Base-by-base conservation (phyloP, 2,329 filamentous ascomycete species). In the Ascosphaera aggregata region DNA sequence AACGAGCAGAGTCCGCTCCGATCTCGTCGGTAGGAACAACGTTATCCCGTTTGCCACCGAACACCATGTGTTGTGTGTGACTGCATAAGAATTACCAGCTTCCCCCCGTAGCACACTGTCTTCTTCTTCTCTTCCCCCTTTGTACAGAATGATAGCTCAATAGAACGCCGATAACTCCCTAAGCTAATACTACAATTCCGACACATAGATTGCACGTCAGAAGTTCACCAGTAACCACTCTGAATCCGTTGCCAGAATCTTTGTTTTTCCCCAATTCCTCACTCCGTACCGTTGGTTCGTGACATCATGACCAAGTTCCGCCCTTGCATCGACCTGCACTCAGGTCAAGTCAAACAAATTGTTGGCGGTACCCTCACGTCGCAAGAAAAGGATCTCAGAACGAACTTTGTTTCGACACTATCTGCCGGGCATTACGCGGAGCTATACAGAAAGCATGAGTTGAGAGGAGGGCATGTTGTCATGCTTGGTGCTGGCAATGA, bases 311-410 rank as follows among this genome's bases (percentile, higher is more conserved):
- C 89, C 2, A 74, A 76, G 48, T 98, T 98, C 54, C 70, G 89
- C 31, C 89, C 89, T 16, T 98, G 89, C 54, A 95, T 98, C 58
- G 89, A 98, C 61, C 71, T 98, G 39, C 89, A 98, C 58, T 77
- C 85, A n/a, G 89, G 89, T 11, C 77, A 86, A 54, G 89, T 98
- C 43, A 98, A 98, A 64, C 89, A 98, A 58, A 98, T 98, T 49
- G 85, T 98, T 32, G 89, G 89, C 48, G 86, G 89, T 43, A 95
- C 89, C 1, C 69, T 98, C 44, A 77, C 78, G 59, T 69, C 69
- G 53, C 56, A 66, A 7, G 69, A 70, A 1, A 56, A 66, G 4
- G 65, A 70, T 41, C 67, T 95, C 41, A 78, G 82, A 61, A 95
- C 86, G 37, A 98, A 98, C 59, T 85, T 82, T 62, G 77, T 93